Percentiles rank a stretch among this genome's conserved stretches.
These are phyloP conservation scores for Earliella scabrosa DNA, from an alignment of 1,284 basidiomycete genomes.

Conservation along the genomic window DNA sequence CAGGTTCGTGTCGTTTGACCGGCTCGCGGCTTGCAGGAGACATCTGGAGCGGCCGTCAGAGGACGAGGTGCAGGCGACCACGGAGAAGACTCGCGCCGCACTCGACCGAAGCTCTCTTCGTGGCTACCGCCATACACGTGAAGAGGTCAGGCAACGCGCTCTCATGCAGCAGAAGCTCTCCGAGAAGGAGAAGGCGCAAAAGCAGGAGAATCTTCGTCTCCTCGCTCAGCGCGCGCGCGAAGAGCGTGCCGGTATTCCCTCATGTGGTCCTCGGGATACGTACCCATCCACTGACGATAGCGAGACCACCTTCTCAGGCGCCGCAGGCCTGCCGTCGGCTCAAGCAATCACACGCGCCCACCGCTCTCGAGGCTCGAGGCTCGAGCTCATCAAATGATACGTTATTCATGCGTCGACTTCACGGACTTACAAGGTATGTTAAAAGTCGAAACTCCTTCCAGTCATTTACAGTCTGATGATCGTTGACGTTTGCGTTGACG, in stretches of 20 bases:
- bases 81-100: slow-evolving; percentile 89
- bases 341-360: too few relatives aligned
- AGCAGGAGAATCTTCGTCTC: slow-evolving; percentile 94
- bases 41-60: slow-evolving; percentile 92
- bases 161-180: slow-evolving; percentile 99
- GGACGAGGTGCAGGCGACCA: slow-evolving; percentile 85
- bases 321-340: too few relatives aligned
- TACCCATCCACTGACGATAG: too few relatives aligned
- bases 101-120: slow-evolving; percentile 95
- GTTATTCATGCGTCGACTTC: too few relatives aligned
- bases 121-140: slow-evolving; percentile 97
- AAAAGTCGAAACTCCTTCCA: too few relatives aligned
- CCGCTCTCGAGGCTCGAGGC: too few relatives aligned
- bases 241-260: slow-evolving; percentile 81
- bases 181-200: slow-evolving; percentile 96
- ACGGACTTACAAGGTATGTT: too few relatives aligned
- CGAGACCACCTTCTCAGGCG: too few relatives aligned
- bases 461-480: too few relatives aligned
- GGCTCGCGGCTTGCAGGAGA: slow-evolving; percentile 65
- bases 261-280: too few relatives aligned
- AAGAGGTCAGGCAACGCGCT: slow-evolving; percentile 95
- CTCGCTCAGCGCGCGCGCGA: slow-evolving; percentile 95
- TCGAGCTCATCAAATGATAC: too few relatives aligned
- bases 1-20: not conserved
- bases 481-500: too few relatives aligned